Base-by-base conservation (phyloP, 129 eudicot genomes). In the Mikania micrantha region DNA sequence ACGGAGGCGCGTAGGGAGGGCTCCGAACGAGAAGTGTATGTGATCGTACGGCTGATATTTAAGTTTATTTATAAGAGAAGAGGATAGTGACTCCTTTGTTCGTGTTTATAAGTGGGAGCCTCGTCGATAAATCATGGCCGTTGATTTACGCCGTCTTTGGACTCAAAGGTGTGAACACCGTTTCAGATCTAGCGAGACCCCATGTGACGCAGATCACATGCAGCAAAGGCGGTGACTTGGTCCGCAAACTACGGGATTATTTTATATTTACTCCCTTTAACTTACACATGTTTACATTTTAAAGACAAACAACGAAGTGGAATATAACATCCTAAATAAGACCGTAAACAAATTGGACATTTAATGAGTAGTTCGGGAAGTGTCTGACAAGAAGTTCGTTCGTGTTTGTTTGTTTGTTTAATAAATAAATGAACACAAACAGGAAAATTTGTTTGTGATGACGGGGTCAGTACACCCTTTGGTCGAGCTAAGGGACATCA, bases 11-110 rank as follows among this genome's bases (percentile, higher is more conserved):
- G n/a, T n/a, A n/a, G 76, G 35, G 50, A 27, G 60, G 70, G 61
- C 35, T 52, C 29, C 50, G 36, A 68, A 68, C 16, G 64, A 69
- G 64, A 53, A 21, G 74, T 35, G 64, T 7, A 39, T 36, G 3
- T 64, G 57, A 73, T 73, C 78, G 78, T 73, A 73, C 78, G 78
- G 71, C 56, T 52, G 72, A 64, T 32, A 64, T 15, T n/a, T n/a
- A n/a, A n/a, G n/a, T n/a, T n/a, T n/a, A n/a, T n/a, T 20, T 35
- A 11, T 49, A 17, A 2, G 47, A 38, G 52, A 61, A 25, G 64
- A 48, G 31, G 67, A 61, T 39, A 62, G 70, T 21, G 70, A 62
- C 27, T 38, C n/a, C 13, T 34, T 10, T 52, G 6, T 34, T 20
- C 44, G 48, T 2, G 35, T 45, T 71, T 49, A 16, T 11, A 15